A percentile compares a stretch with the other conserved stretches of the same genome.
These are phyloP conservation scores for Marsdenia floribunda DNA, from an alignment of 257 asterid species.

Conservation along the genomic window DNA sequence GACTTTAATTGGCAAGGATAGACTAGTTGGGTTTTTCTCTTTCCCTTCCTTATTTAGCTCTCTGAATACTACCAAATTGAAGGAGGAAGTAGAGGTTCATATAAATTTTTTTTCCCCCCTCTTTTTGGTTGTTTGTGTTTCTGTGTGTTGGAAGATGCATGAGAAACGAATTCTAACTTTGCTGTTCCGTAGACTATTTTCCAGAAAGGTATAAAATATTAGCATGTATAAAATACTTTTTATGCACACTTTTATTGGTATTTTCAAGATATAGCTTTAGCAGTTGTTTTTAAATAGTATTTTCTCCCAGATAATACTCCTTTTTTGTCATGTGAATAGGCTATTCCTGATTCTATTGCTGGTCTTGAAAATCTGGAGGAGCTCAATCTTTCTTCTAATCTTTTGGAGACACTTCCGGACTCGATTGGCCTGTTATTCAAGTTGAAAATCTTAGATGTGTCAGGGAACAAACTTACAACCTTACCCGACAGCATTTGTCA, in stretches of 20 bases:
- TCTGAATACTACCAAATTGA: background rate
- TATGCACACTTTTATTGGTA: too few species aligned
- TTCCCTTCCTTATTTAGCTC: background rate
- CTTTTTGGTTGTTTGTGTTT: too few species aligned
- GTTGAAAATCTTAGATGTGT: constrained; percentile 58
- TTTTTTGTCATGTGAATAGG: constrained; percentile 24
- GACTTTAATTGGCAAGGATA: background rate
- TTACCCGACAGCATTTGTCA: constrained; percentile 86
- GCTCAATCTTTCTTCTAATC: constrained; percentile 68
- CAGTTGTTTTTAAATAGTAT: background rate
- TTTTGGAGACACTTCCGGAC: constrained; percentile 64
- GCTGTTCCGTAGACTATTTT: background rate
- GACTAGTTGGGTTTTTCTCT: background rate
- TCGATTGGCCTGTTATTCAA: constrained; percentile 63
- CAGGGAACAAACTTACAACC: constrained; percentile 67
- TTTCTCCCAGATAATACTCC: background rate
- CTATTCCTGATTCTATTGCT: constrained; percentile 71
- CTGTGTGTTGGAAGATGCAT: background rate
- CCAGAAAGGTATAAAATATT: background rate
- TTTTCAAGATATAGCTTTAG: background rate
- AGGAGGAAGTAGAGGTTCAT: background rate
- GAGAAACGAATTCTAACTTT: background rate
- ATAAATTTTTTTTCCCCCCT: background rate
- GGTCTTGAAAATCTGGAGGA: constrained; percentile 71
- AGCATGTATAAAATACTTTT: background rate